These are phyloP conservation scores for Spinellus fusiger DNA, from an alignment of 192 early-diverging fungal species.

Conservation along the genomic window DNA sequence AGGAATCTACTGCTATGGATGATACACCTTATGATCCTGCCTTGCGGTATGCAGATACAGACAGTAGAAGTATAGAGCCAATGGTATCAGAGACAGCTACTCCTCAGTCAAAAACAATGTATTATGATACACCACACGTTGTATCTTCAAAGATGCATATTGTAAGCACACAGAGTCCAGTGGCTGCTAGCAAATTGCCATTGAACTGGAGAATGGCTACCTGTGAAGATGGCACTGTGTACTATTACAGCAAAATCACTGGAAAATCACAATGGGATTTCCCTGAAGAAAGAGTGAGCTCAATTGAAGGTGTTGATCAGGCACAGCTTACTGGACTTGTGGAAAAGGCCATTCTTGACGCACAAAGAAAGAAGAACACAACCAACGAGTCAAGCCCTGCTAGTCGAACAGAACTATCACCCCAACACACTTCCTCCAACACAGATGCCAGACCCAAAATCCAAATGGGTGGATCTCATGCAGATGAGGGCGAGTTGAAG, in stretches of 20 bases:
- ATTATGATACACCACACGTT: neutral
- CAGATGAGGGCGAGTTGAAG: constrained; percentile 22
- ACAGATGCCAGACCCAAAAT: neutral
- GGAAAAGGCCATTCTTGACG: constrained; percentile 19
- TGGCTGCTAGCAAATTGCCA: constrained; percentile 26
- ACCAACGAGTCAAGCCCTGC: constrained; percentile 2
- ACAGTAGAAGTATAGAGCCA: neutral
- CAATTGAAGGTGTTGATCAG: constrained; percentile 17
- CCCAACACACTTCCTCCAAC: neutral
- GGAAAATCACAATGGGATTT: constrained; percentile 46
- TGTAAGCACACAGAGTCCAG: neutral
- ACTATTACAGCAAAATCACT: constrained; percentile 49
- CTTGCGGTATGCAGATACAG: too few species aligned
- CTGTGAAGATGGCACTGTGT: constrained; percentile 37
- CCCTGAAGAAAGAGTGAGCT: constrained; percentile 26
- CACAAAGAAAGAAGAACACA: constrained; percentile 7
- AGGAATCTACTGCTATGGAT: neutral
- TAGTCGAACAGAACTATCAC: neutral
- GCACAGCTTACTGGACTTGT: constrained; percentile 16
- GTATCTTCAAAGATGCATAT: neutral
- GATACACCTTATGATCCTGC: too few species aligned
- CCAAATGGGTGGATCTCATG: neutral
- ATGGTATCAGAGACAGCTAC: neutral
- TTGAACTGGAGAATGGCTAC: constrained; percentile 42
- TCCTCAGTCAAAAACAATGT: neutral